Evolutionary conservation across 192 early-diverging fungal genomes (phyloP), one percentile per base, ranked within the genome.

Genomic region (Coemansia sp.): DNA sequence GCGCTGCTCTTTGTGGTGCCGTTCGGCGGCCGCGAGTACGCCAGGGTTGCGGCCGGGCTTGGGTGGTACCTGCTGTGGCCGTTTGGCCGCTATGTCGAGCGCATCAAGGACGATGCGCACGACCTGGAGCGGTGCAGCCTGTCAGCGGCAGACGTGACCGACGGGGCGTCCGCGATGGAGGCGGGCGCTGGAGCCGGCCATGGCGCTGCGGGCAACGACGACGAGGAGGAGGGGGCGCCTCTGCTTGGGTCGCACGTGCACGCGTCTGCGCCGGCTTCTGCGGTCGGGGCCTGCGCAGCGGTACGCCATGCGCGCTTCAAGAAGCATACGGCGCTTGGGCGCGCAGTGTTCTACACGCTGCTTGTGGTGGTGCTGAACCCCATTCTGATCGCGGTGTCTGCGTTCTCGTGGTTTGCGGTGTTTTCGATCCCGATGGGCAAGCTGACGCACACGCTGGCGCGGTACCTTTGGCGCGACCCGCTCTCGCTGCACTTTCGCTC

Each of bases 401-500:
- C 84, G 17, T 55, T 91, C 2, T 94, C 93, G 83, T 96, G 91
- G 87, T 89, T 96, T 56, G 78, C 88, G 11, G 91, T 98, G 30
- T 84, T 95, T 20, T 86, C 91, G 7, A 88, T 98, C 48, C 96
- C 96, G 11, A 98, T 98, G 96, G 92, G 91, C n/a, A 94, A 93
- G 75, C 83, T 96, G 16, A 93, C 86, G 22, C 93, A 89, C 64
- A 90, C 90, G 12, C 76, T 98, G 20, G 75, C 91, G 16, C 83
- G 85, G 28, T 92, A 95, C 59, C 74, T 98, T 28, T 85, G 88
- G 63, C 85, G 88, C 33, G 85, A 93, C 69, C 95, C 95, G 34
- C 78, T 97, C 25, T 77, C 80, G 18, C 76, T 93, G 49, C 84
- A 86, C 48, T 93, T 93, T 66, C 88, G 89, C n/a, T 74, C 75